phyloP scores from a whole-genome alignment of 441 rosid species.

The Populus trichocarpa region DNA sequence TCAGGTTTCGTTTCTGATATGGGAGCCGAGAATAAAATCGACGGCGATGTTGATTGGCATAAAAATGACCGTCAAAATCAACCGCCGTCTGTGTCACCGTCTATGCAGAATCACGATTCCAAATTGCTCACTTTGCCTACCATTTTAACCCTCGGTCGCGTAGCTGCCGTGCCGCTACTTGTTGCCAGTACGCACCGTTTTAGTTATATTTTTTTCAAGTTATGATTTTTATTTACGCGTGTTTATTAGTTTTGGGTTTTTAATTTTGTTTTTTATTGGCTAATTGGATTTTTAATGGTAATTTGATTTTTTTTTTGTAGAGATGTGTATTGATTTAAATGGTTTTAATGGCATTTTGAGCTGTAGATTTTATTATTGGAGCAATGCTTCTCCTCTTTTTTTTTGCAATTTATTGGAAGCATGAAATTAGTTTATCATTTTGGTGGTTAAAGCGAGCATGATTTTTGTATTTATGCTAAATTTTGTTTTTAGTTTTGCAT shows the following conservation, averaged over 20 bases:
- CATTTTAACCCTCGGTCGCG: slow-evolving; percentile 86
- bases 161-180: slow-evolving; percentile 84
- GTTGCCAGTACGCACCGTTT: slow-evolving; percentile 51
- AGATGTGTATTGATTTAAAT: too few species aligned
- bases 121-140: slow-evolving; percentile 85
- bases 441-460: not conserved
- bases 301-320: not conserved
- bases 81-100: slow-evolving; percentile 18
- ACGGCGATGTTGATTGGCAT: slow-evolving; percentile 22
- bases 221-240: not conserved
- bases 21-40: slow-evolving; percentile 41
- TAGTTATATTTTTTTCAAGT: not conserved
- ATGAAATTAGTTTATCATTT: not conserved
- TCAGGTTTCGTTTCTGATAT: slow-evolving; percentile 42
- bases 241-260: not conserved
- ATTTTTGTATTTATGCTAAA: not conserved
- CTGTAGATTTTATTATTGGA: not conserved
- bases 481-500: not conserved
- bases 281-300: not conserved
- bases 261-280: not conserved
- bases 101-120: slow-evolving; percentile 31
- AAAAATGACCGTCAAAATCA: slow-evolving; percentile 15
- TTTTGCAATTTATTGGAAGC: not conserved
- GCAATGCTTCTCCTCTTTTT: not conserved
- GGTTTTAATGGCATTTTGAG: not conserved